Percentiles rank a stretch among this genome's conserved stretches.
phyloP scores from a whole-genome alignment of 768 basidiomycete genomes.

The Pilatotrama ljubarskyi region DNA sequence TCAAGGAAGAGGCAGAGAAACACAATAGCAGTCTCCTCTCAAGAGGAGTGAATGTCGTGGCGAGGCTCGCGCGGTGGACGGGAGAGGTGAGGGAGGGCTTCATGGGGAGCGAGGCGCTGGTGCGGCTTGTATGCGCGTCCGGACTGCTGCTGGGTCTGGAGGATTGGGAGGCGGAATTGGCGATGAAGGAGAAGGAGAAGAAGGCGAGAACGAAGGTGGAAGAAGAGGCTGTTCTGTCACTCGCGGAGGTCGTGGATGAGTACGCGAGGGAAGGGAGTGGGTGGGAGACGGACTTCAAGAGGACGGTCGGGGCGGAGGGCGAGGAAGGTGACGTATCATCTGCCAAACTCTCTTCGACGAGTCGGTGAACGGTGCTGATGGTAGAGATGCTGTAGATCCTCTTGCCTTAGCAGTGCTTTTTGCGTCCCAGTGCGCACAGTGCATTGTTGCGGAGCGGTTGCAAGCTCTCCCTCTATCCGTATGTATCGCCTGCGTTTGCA shows the following conservation, averaged over 20 bases:
- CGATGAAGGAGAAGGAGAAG: constrained; percentile 28
- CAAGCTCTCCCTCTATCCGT: constrained; percentile 60
- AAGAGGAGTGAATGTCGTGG: constrained; percentile 33
- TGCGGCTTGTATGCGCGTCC: constrained; percentile 60
- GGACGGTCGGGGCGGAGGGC: constrained; percentile 43
- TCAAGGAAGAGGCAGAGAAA: constrained; percentile 34
- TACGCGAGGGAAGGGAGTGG: constrained; percentile 38
- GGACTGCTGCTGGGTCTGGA: constrained; percentile 67
- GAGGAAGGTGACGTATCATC: constrained; percentile 39
- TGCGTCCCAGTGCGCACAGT: constrained; percentile 59
- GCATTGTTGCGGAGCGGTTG: constrained; percentile 55
- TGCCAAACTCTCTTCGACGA: too few relatives aligned
- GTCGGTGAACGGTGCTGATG: too few relatives aligned
- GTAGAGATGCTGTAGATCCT: too few relatives aligned
- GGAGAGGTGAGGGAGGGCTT: constrained; percentile 26
- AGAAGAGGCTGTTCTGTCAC: constrained; percentile 64
- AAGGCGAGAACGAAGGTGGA: constrained; percentile 48
- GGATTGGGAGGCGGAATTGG: constrained; percentile 44
- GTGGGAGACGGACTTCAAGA: constrained; percentile 71
- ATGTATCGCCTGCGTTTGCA: constrained; percentile 6
- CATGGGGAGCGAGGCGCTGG: constrained; percentile 61
- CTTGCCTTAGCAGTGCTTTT: constrained; percentile 41
- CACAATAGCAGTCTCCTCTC: constrained; percentile 31
- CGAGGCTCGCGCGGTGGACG: constrained; percentile 35
- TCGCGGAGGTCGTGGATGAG: constrained; percentile 74